A percentile compares a stretch with the other conserved stretches of the same genome.
Conservation (phyloP, 805 yeast species). For the Cyberlindnera saturnus region DNA sequence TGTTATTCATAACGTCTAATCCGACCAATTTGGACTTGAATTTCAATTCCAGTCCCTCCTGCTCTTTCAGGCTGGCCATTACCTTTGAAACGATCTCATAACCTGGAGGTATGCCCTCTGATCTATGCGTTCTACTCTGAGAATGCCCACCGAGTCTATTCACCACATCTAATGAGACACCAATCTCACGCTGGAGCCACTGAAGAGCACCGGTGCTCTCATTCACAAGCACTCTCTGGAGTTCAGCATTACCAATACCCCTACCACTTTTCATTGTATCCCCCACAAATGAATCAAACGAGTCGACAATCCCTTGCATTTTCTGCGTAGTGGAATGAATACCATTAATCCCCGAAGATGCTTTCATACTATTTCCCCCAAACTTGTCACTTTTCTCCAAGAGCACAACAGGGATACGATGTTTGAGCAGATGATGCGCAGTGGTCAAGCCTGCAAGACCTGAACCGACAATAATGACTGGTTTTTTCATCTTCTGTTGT, state of each 20-base stretch:
- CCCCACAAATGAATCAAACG: constrained; percentile 49
- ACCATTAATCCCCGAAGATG: constrained; percentile 67
- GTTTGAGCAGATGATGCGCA: constrained; percentile 43
- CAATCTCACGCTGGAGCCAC: constrained; percentile 65
- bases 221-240: constrained; percentile 54
- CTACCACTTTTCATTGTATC: constrained; percentile 69
- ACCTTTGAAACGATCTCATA: constrained; percentile 47
- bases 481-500: constrained; percentile 1
- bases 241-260: constrained; percentile 47
- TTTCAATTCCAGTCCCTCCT: constrained; percentile 30
- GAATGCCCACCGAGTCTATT: constrained; percentile 83
- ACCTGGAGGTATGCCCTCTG: constrained; percentile 56
- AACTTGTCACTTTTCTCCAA: constrained; percentile 42
- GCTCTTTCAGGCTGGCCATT: constrained; percentile 29
- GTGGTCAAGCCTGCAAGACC: constrained; percentile 77
- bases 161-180: constrained; percentile 57
- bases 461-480: constrained; percentile 62
- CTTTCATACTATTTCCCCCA: constrained; percentile 59
- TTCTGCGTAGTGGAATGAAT: constrained; percentile 60
- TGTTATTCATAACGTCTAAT: constrained; percentile 24
- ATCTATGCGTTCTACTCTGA: constrained; percentile 75
- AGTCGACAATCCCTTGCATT: constrained; percentile 42
- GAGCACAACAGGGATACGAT: constrained; percentile 36
- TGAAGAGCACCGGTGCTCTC: constrained; percentile 63
- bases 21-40: constrained; percentile 34